A percentile compares a stretch with the other conserved stretches of the same genome.
Conservation (phyloP, 108 stramenopile genomes). For the Pseudonitzschia delicatissima region DNA sequence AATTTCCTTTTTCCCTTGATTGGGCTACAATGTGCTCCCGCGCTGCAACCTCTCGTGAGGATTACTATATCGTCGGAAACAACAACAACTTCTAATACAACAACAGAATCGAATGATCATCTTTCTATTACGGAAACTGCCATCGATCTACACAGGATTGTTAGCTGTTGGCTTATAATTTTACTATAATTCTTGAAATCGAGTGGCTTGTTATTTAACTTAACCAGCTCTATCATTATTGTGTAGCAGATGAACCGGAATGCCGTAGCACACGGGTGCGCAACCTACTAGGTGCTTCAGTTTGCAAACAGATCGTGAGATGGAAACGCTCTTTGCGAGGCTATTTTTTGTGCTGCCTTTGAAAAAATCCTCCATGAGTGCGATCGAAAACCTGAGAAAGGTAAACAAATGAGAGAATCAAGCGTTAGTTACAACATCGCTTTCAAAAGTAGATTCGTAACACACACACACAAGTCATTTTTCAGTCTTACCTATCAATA, state of each 20-base stretch:
- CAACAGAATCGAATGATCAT: no score
- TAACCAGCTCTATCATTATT: background rate
- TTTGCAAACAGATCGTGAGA: constrained; percentile 86
- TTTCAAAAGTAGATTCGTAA: no score
- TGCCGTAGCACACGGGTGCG: constrained; percentile 94
- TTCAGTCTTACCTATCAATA: constrained; percentile 92
- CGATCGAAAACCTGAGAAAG: constrained; percentile 54
- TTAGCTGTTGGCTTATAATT: background rate
- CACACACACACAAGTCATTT: no score
- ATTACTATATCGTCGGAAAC: no score
- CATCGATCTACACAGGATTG: background rate
- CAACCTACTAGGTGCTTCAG: constrained; percentile 87
- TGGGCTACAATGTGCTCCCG: no score
- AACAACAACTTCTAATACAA: no score
- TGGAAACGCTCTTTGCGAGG: constrained; percentile 78
- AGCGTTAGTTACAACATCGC: no score
- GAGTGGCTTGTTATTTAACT: background rate
- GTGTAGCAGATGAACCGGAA: constrained; percentile 62
- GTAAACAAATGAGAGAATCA: no score
- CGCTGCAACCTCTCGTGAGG: no score
- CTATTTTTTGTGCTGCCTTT: constrained; percentile 11
- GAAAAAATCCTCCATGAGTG: constrained; percentile 59
- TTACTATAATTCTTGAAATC: background rate
- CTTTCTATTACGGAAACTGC: no score
- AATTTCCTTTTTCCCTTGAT: no score